phyloP scores from a whole-genome alignment of 1,284 basidiomycete species.

The Leccinum huronense region DNA sequence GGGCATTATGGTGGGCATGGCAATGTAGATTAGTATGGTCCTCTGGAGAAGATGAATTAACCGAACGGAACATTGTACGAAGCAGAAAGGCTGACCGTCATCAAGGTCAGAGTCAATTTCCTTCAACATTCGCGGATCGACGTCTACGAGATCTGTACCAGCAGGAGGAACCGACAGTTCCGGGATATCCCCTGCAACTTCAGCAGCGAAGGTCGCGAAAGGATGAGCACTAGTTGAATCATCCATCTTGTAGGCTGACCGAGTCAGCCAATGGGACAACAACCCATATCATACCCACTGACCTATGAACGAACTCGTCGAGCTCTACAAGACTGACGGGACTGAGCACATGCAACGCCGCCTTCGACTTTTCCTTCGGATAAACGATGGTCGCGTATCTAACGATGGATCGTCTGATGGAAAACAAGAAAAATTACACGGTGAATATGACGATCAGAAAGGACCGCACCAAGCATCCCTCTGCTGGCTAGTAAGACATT shows the following conservation, averaged over 20 bases:
- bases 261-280: too few species aligned
- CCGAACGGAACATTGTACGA: neutral
- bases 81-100: slow-evolving; percentile 59
- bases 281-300: slow-evolving; percentile 28
- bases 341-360: too few species aligned
- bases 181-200: slow-evolving; percentile 72
- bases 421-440: slow-evolving; percentile 2
- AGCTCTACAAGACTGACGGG: too few species aligned
- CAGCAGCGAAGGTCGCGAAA: slow-evolving; percentile 58
- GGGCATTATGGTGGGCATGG: slow-evolving; percentile 89
- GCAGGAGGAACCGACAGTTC: slow-evolving; percentile 44
- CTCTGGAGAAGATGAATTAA: slow-evolving; percentile 41
- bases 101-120: slow-evolving; percentile 84
- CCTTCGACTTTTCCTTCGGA: too few species aligned
- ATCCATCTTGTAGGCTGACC: slow-evolving; percentile 1
- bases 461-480: slow-evolving; percentile 66
- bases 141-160: slow-evolving; percentile 58
- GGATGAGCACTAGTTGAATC: slow-evolving; percentile 16
- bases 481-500: slow-evolving; percentile 88
- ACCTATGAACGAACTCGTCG: slow-evolving; percentile 28
- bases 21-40: slow-evolving; percentile 88
- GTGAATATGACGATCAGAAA: neutral
- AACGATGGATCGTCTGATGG: slow-evolving; percentile 77
- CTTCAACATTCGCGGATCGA: slow-evolving; percentile 53
- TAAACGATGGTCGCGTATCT: slow-evolving; percentile 61